Conservation (phyloP, 2,329 filamentous ascomycete genomes). For the Nemania sp. region DNA sequence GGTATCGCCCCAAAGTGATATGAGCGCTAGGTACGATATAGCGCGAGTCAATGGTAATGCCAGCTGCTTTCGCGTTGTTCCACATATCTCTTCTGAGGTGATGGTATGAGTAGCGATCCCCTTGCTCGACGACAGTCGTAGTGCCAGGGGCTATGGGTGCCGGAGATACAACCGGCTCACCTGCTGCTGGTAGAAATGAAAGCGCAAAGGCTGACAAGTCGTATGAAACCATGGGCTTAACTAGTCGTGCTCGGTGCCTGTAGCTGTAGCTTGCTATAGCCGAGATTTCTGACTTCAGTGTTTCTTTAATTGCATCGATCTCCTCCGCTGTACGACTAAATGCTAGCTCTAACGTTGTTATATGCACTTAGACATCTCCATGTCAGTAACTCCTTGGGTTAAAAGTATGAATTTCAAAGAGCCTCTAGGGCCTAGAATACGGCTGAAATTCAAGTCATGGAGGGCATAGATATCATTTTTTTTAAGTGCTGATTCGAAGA, state of each 20-base stretch:
- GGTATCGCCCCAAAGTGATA: conserved; percentile 82
- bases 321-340: conserved; percentile 74
- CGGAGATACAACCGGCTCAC: conserved; percentile 54
- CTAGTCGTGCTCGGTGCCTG: conserved; percentile 70
- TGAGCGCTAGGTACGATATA: conserved; percentile 91
- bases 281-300: conserved; percentile 59
- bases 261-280: conserved; percentile 68
- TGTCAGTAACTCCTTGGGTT: conserved; percentile 3
- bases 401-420: no score
- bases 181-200: conserved; percentile 80
- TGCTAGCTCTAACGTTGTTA: conserved; percentile 83
- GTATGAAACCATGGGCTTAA: conserved; percentile 82
- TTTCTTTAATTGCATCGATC: conserved; percentile 64
- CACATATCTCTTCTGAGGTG: conserved; percentile 84
- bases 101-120: conserved; percentile 82
- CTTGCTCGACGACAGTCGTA: conserved; percentile 45
- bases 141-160: conserved; percentile 44
- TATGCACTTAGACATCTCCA: conserved; percentile 59
- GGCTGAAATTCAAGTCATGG: background rate
- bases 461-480: no score
- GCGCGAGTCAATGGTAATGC: conserved; percentile 72
- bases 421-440: background rate
- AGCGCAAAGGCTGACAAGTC: conserved; percentile 85
- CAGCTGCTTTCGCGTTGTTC: conserved; percentile 59
- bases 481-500: background rate